phyloP scores from a whole-genome alignment of 2,329 filamentous ascomycete species.

The Myriosclerotinia curreyana region DNA sequence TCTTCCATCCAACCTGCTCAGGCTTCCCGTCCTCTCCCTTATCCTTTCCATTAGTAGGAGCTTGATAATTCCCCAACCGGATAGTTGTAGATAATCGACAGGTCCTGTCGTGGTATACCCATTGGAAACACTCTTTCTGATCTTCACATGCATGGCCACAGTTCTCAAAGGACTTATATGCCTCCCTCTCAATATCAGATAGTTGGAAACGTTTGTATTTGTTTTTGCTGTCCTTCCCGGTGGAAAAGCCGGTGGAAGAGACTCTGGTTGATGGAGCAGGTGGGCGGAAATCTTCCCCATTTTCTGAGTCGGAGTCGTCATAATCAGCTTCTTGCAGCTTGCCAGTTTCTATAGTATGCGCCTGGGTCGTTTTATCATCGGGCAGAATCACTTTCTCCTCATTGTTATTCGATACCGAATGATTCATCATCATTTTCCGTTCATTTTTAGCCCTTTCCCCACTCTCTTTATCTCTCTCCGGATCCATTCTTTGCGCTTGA shows the following conservation, averaged over 20 bases:
- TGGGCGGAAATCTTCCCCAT: neutral
- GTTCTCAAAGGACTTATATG: slow-evolving; percentile 44
- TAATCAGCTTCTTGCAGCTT: neutral
- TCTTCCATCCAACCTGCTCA: slow-evolving; percentile 20
- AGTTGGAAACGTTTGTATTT: neutral
- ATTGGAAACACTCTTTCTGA: slow-evolving; percentile 41
- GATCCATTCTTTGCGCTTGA: neutral
- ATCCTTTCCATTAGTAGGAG: slow-evolving; percentile 7
- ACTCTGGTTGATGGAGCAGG: too few relatives aligned
- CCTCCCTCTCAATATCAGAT: slow-evolving; percentile 34
- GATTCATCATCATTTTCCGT: neutral
- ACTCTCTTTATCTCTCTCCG: slow-evolving; percentile 9
- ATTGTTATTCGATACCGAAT: neutral
- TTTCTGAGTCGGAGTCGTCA: neutral
- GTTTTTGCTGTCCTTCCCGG: neutral
- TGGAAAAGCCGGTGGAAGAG: neutral
- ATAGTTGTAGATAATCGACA: slow-evolving; percentile 25
- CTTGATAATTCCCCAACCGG: slow-evolving; percentile 23
- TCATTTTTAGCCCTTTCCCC: neutral
- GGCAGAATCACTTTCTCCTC: neutral
- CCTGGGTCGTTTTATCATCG: neutral
- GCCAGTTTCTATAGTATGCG: too few relatives aligned
- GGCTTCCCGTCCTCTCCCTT: slow-evolving; percentile 5
- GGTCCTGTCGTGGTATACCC: slow-evolving; percentile 33
- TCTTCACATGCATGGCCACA: slow-evolving; percentile 50